A percentile compares a stretch with the other conserved stretches of the same genome.
Conservation (phyloP, 2,329 filamentous ascomycete species). For the Aspergillus novoparasiticus region DNA sequence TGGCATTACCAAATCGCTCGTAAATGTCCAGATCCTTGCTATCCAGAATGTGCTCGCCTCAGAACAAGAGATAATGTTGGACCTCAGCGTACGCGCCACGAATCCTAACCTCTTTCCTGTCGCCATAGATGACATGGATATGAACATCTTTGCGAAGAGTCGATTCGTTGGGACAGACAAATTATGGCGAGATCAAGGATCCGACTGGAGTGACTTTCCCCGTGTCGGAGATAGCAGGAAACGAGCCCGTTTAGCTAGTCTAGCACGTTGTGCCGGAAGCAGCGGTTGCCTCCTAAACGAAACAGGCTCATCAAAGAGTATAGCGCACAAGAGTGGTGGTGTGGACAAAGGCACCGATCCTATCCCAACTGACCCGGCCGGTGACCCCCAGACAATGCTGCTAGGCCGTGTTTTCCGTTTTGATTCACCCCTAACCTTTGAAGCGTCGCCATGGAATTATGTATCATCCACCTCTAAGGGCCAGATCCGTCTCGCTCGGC, state of each 20-base stretch:
- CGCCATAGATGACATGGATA: conserved; percentile 79
- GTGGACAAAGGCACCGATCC: conserved; percentile 64
- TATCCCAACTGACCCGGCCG: conserved; percentile 58
- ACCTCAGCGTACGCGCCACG: conserved; percentile 81
- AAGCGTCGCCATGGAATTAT: conserved; percentile 83
- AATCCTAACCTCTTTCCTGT: conserved; percentile 94
- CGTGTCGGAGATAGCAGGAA: conserved; percentile 36
- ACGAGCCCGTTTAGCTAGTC: conserved; percentile 33
- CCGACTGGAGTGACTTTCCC: conserved; percentile 31
- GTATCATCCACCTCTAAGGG: conserved; percentile 73
- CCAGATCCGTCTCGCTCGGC: conserved; percentile 77
- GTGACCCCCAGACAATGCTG: conserved; percentile 77
- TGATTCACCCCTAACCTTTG: conserved; percentile 85
- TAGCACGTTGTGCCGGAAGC: conserved; percentile 29
- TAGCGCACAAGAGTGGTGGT: conserved; percentile 30
- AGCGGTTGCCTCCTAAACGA: conserved; percentile 23
- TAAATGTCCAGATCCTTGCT: conserved; percentile 73
- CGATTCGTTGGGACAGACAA: conserved; percentile 73
- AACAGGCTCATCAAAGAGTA: conserved; percentile 13
- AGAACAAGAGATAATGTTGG: conserved; percentile 93
- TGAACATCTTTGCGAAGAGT: conserved; percentile 94
- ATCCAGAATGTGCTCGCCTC: conserved; percentile 91
- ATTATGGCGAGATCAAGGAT: conserved; percentile 40
- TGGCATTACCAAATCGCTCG: conserved; percentile 84
- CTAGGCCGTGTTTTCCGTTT: conserved; percentile 87